phyloP scores from a whole-genome alignment of 306 rosid species.

The Heteromeles arbutifolia region DNA sequence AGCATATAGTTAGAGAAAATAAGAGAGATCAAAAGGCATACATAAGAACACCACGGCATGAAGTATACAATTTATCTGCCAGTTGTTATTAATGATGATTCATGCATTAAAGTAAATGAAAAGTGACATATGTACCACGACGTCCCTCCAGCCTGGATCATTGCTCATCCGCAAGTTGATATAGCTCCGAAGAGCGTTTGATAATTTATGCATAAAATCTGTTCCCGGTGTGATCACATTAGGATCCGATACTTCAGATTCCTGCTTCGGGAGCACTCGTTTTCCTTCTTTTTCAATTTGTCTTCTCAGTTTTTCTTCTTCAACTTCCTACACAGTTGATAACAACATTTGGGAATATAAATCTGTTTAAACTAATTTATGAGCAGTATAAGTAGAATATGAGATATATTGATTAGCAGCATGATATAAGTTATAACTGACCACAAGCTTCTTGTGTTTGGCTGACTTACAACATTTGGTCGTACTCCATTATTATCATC shows the following conservation, averaged over 20 bases:
- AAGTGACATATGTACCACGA: constrained; percentile 1
- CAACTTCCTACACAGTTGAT: constrained; percentile 28
- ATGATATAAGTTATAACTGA: too few relatives aligned
- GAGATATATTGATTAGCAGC: too few relatives aligned
- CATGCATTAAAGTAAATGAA: too few relatives aligned
- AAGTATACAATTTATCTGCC: neutral
- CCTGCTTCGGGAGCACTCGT: constrained; percentile 29
- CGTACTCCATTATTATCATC: too few relatives aligned
- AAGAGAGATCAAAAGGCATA: too few relatives aligned
- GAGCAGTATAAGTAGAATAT: neutral
- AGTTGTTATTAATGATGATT: neutral
- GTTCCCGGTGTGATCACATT: constrained; percentile 60
- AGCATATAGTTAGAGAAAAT: neutral
- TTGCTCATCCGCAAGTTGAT: constrained; percentile 14
- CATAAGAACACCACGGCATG: too few relatives aligned
- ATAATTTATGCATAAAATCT: constrained; percentile 43
- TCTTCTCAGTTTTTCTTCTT: constrained; percentile 26
- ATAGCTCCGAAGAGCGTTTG: constrained; percentile 33
- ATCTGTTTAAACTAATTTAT: neutral
- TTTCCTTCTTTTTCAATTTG: constrained; percentile 46
- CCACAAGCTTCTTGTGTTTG: neutral
- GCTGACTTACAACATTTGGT: too few relatives aligned
- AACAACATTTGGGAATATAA: neutral
- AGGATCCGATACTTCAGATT: constrained; percentile 30
- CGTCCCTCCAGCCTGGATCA: constrained; percentile 32